phyloP scores from a whole-genome alignment of 176 grass and related monocot species.

The Microstegium vimineum region DNA sequence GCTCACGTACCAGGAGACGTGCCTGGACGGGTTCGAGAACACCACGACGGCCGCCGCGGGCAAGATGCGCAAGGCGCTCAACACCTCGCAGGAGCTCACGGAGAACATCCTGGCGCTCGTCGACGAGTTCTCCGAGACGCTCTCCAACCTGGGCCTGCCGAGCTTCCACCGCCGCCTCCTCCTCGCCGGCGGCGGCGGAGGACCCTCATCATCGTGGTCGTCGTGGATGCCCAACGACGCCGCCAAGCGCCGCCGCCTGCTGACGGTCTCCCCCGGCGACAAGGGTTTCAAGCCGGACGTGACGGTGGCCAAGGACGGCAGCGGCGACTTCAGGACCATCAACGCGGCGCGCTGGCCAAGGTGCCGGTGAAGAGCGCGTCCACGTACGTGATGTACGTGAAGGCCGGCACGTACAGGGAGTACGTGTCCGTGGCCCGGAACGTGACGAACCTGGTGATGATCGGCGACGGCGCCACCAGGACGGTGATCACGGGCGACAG shows the following conservation, averaged over 20 bases:
- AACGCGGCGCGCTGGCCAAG: slow-evolving; percentile 43
- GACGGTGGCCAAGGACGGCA: slow-evolving; percentile 64
- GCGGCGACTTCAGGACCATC: slow-evolving; percentile 64
- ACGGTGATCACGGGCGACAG: slow-evolving; percentile 49
- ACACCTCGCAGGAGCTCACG: slow-evolving; percentile 55
- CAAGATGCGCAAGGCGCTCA: slow-evolving; percentile 67
- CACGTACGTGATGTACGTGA: slow-evolving; percentile 66
- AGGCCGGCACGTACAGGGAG: slow-evolving; percentile 65
- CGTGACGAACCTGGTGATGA: slow-evolving; percentile 44
- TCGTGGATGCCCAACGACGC: slow-evolving; percentile 49
- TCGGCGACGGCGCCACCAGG: slow-evolving; percentile 51
- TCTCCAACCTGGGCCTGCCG: slow-evolving; percentile 23
- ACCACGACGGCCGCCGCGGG: slow-evolving; percentile 41
- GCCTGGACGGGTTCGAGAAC: slow-evolving; percentile 70
- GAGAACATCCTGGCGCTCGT: slow-evolving; percentile 80
- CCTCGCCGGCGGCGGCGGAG: no score
- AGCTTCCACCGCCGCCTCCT: slow-evolving; percentile 49
- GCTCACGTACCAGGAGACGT: slow-evolving; percentile 78
- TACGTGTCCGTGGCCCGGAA: slow-evolving; percentile 41
- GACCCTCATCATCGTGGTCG: no score
- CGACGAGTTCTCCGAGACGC: slow-evolving; percentile 48
- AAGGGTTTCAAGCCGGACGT: slow-evolving; percentile 45
- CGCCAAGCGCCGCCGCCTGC: slow-evolving; percentile 34
- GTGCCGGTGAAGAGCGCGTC: slow-evolving; percentile 32
- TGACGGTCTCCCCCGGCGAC: not conserved